Evolutionary conservation across 2,329 filamentous ascomycete genomes (phyloP).

Genomic region (Penicillium paneum): DNA sequence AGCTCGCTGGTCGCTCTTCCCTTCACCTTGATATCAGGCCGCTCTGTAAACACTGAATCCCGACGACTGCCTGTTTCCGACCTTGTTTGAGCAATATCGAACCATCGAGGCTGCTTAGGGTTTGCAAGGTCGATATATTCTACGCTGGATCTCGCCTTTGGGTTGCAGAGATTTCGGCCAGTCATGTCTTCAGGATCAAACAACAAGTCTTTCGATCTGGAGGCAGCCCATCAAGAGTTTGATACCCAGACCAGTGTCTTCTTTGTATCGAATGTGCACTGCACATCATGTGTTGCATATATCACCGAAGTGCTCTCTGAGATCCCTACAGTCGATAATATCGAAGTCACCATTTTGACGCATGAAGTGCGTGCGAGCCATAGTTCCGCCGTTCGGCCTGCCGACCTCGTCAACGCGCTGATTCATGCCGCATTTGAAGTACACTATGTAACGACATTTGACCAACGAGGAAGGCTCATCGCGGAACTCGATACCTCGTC

Average conservation of each 20-base stretch:
- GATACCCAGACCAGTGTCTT: conserved; percentile 31
- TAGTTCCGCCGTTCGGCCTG: conserved; percentile 27
- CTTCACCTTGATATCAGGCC: not conserved
- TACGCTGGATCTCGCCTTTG: not conserved
- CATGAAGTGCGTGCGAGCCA: conserved; percentile 46
- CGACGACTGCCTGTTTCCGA: not conserved
- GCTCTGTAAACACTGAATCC: not conserved
- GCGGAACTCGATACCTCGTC: conserved; percentile 37
- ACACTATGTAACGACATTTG: conserved; percentile 42
- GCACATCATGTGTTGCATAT: conserved; percentile 48
- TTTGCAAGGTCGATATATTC: not conserved
- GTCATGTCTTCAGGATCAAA: conserved; percentile 19
- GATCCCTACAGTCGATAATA: conserved; percentile 32
- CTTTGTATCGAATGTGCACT: conserved; percentile 50
- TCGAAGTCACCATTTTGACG: conserved; percentile 45
- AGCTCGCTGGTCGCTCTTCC: not conserved
- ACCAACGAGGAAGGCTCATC: conserved; percentile 30
- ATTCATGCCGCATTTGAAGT: conserved; percentile 49
- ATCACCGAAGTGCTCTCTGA: conserved; percentile 44
- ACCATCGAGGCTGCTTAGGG: not conserved
- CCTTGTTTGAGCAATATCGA: not conserved
- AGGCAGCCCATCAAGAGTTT: conserved; percentile 2
- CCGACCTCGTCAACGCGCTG: conserved; percentile 38
- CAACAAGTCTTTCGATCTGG: conserved; percentile 8
- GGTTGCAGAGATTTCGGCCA: not conserved